Percentiles rank a stretch among this genome's conserved stretches.
phyloP scores from a whole-genome alignment of 305 asterid species.

The Stenogyne calaminthoides region DNA sequence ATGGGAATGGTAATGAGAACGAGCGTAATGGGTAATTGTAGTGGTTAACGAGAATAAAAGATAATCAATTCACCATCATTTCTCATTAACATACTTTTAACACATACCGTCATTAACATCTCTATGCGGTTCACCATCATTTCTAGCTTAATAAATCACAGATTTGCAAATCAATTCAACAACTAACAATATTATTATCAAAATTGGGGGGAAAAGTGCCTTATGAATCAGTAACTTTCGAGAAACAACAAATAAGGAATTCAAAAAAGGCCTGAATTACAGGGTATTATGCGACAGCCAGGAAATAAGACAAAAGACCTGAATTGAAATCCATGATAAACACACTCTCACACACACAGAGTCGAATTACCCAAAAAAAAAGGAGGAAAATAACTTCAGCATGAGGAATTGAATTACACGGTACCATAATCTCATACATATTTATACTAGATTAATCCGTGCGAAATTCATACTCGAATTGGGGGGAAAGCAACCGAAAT shows the following conservation, averaged over 20 bases:
- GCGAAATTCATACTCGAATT: conserved; percentile 5
- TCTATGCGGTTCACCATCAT: background rate
- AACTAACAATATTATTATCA: background rate
- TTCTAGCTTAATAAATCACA: background rate
- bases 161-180: background rate
- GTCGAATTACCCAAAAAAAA: background rate
- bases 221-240: background rate
- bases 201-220: background rate
- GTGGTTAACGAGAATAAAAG: too few relatives aligned
- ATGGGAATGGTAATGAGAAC: too few relatives aligned
- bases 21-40: too few relatives aligned
- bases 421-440: too few relatives aligned
- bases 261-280: too few relatives aligned
- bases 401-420: background rate
- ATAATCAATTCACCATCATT: too few relatives aligned
- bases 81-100: too few relatives aligned
- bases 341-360: background rate
- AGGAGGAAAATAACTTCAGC: background rate
- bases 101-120: too few relatives aligned
- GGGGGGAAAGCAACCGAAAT: background rate
- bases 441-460: too few relatives aligned
- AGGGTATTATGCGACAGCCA: too few relatives aligned
- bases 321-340: background rate
- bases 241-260: background rate
- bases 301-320: background rate